Evolutionary conservation across 345 rosid genomes (phyloP).

Genomic region (Salix exigua): DNA sequence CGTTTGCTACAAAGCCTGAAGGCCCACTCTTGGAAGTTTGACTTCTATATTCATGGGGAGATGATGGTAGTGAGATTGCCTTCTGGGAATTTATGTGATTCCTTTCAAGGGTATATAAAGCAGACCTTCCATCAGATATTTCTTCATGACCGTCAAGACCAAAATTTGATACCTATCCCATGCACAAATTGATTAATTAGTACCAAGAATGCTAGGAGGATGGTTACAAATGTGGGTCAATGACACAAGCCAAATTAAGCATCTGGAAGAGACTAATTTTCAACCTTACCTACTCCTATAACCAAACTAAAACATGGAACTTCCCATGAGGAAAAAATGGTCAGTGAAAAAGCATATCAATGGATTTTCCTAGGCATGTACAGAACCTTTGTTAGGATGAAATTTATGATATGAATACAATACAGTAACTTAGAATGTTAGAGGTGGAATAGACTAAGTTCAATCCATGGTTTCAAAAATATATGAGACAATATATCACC

Average conservation of each 20-base stretch:
- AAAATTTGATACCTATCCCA: conserved; percentile 53
- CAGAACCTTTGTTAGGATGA: not conserved
- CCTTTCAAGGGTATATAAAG: conserved; percentile 45
- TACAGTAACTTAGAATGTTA: not conserved
- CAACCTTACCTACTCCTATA: not conserved
- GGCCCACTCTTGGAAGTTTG: conserved; percentile 55
- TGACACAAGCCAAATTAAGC: not conserved
- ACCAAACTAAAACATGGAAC: not conserved
- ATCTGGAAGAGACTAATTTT: not conserved
- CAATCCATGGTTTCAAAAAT: not conserved
- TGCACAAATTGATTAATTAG: conserved; percentile 9
- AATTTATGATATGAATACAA: not conserved
- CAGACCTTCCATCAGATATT: conserved; percentile 63
- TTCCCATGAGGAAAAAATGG: not conserved
- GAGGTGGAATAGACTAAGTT: not conserved
- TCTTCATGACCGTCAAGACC: conserved; percentile 56
- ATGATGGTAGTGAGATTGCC: conserved; percentile 90
- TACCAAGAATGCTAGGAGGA: conserved; percentile 9
- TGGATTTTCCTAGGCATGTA: not conserved
- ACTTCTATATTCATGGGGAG: conserved; percentile 72
- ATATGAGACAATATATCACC: not conserved
- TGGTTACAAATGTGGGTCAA: not conserved
- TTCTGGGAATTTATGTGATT: conserved; percentile 68
- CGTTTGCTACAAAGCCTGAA: conserved; percentile 36
- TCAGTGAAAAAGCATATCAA: not conserved